A percentile compares a stretch with the other conserved stretches of the same genome.
Evolutionary conservation across 2,329 filamentous ascomycete species (phyloP).

Genomic region (Paecilomyces niveus): DNA sequence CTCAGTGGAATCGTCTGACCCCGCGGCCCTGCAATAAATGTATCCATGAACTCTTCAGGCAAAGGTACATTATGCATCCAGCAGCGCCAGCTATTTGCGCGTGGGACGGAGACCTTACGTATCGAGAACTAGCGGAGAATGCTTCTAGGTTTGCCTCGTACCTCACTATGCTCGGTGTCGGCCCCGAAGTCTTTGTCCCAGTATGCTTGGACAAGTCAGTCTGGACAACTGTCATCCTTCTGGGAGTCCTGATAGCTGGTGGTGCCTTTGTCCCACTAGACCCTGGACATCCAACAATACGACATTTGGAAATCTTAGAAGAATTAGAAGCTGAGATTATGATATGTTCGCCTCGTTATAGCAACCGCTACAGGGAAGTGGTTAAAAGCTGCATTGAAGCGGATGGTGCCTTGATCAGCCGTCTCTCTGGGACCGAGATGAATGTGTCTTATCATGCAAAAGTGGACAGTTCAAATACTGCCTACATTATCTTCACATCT

Average conservation of each 20-base stretch:
- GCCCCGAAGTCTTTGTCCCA: constrained; percentile 24
- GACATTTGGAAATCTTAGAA: constrained; percentile 25
- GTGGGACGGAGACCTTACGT: constrained; percentile 29
- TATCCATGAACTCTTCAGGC: constrained; percentile 25
- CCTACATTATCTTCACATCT: constrained; percentile 31
- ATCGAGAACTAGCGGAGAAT: constrained; percentile 18
- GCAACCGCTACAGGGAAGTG: constrained; percentile 18
- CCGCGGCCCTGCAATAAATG: constrained; percentile 19
- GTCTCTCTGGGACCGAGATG: constrained; percentile 7
- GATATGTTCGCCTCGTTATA: constrained; percentile 25
- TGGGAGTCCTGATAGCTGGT: constrained; percentile 26
- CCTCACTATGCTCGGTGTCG: constrained; percentile 23
- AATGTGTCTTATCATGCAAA: constrained; percentile 10
- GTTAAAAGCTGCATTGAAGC: constrained; percentile 26
- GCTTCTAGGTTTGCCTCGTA: constrained; percentile 24
- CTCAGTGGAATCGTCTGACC: constrained; percentile 23
- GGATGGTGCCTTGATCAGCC: constrained; percentile 23
- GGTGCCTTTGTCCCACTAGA: constrained; percentile 28
- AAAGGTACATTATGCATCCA: constrained; percentile 16
- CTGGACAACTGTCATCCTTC: constrained; percentile 26
- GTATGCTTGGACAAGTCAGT: constrained; percentile 28
- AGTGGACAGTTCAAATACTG: constrained; percentile 19
- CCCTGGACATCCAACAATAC: constrained; percentile 25
- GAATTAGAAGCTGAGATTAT: constrained; percentile 25
- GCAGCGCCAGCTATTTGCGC: constrained; percentile 26